phyloP scores from a whole-genome alignment of 2,329 filamentous ascomycete species.

The Hymenoscyphus salicellus region DNA sequence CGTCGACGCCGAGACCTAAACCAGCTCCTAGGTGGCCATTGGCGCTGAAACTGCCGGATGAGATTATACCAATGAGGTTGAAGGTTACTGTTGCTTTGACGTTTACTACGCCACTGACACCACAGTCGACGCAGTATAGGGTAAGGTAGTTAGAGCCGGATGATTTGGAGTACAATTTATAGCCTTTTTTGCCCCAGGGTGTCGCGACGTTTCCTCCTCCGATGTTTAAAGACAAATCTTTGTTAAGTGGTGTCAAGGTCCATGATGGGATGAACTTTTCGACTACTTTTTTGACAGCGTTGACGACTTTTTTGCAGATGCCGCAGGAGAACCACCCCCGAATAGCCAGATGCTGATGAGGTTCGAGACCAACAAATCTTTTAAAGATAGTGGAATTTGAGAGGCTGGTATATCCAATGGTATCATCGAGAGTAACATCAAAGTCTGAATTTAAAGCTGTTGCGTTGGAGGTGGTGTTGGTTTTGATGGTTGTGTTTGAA shows the following conservation, averaged over 20 bases:
- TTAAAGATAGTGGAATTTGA: slow-evolving; percentile 3
- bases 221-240: slow-evolving; percentile 8
- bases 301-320: slow-evolving; percentile 8
- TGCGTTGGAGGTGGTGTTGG: slow-evolving; percentile 4
- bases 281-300: slow-evolving; percentile 10
- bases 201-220: slow-evolving; percentile 12
- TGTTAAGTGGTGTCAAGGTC: slow-evolving; percentile 13
- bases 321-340: slow-evolving; percentile 4
- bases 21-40: slow-evolving; percentile 12
- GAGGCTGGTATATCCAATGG: slow-evolving; percentile 11
- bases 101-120: slow-evolving; percentile 11
- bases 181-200: slow-evolving; percentile 13
- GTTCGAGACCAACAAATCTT: slow-evolving; percentile 10
- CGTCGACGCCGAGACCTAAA: slow-evolving; percentile 11
- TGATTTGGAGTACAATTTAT: slow-evolving; percentile 12
- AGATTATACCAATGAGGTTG: slow-evolving; percentile 11
- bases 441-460: slow-evolving; percentile 4
- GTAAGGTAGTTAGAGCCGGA: slow-evolving; percentile 9
- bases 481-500: slow-evolving; percentile 3
- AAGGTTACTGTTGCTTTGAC: slow-evolving; percentile 15
- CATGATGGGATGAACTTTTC: slow-evolving; percentile 13
- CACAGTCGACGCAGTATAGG: slow-evolving; percentile 14
- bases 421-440: slow-evolving; percentile 10
- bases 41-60: slow-evolving; percentile 6
- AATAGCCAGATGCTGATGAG: background rate